phyloP scores from a whole-genome alignment of 2,329 filamentous ascomycete species.

The Dendryphion nanum region DNA sequence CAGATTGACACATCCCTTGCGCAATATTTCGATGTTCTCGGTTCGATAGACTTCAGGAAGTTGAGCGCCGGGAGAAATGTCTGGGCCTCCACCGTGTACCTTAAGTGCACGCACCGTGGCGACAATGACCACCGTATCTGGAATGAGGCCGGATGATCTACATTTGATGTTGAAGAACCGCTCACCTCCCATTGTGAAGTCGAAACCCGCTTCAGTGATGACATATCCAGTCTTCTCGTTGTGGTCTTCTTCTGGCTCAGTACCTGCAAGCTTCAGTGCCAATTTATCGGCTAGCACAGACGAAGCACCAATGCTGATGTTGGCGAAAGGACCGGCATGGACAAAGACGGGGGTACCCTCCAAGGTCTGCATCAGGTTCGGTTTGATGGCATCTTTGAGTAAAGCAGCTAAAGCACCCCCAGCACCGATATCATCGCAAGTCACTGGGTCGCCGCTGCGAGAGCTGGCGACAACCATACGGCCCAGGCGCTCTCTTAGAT shows the following conservation, averaged over 20 bases:
- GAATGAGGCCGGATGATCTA: slow-evolving; percentile 85
- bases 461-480: slow-evolving; percentile 95
- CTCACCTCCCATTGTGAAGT: slow-evolving; percentile 99
- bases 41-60: slow-evolving; percentile 87
- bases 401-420: slow-evolving; percentile 89
- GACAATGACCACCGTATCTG: slow-evolving; percentile 91
- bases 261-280: slow-evolving; percentile 92
- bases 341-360: slow-evolving; percentile 98
- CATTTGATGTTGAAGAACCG: slow-evolving; percentile 99
- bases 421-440: slow-evolving; percentile 91
- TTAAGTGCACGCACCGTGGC: slow-evolving; percentile 94
- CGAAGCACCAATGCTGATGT: slow-evolving; percentile 96
- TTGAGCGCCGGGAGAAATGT: slow-evolving; percentile 81
- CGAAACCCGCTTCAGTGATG: slow-evolving; percentile 95
- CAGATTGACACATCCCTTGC: slow-evolving; percentile 87
- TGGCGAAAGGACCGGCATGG: slow-evolving; percentile 95
- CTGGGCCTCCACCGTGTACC: slow-evolving; percentile 94
- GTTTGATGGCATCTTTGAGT: slow-evolving; percentile 98
- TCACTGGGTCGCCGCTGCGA: slow-evolving; percentile 81
- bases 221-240: slow-evolving; percentile 84
- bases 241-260: slow-evolving; percentile 86
- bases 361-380: slow-evolving; percentile 96
- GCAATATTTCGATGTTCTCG: slow-evolving; percentile 89
- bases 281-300: slow-evolving; percentile 94
- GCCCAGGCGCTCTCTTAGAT: slow-evolving; percentile 91